A percentile compares a stretch with the other conserved stretches of the same genome.
These are phyloP conservation scores for Lupinus albus DNA, from an alignment of 306 rosid genomes.

Conservation along the genomic window DNA sequence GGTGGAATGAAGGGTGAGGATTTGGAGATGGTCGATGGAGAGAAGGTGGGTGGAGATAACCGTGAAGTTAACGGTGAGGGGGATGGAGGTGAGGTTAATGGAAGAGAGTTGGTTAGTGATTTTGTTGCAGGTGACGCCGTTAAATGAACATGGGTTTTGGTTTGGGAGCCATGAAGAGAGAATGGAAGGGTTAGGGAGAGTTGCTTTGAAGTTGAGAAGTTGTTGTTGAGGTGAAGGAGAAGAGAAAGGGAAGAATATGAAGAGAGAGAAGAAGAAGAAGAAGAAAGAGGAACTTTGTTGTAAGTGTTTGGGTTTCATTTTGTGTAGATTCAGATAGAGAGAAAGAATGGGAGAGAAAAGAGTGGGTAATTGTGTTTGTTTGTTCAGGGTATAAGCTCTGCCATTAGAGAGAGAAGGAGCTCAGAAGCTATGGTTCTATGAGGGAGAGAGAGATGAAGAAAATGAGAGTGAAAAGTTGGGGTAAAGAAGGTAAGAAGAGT, in stretches of 20 bases:
- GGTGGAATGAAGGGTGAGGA: conserved; percentile 50
- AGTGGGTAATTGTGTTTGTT: not conserved
- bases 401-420: conserved; percentile 63
- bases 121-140: conserved; percentile 61
- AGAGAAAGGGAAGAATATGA: conserved; percentile 22
- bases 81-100: conserved; percentile 59
- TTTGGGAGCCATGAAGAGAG: conserved; percentile 68
- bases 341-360: not conserved
- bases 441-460: conserved; percentile 23
- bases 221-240: conserved; percentile 31
- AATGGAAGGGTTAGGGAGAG: conserved; percentile 53
- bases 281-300: not conserved
- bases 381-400: conserved; percentile 48
- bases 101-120: conserved; percentile 49
- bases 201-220: conserved; percentile 67
- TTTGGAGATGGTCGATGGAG: conserved; percentile 58
- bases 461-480: conserved; percentile 67
- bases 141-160: conserved; percentile 61
- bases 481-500: conserved; percentile 67
- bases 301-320: conserved; percentile 41
- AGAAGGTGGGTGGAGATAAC: conserved; percentile 51
- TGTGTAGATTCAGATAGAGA: not conserved
- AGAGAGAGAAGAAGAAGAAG: conserved; percentile 15
- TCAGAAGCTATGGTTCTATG: conserved; percentile 41
- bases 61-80: conserved; percentile 61